These are phyloP conservation scores for Penicillium daleae DNA, from an alignment of 495 filamentous ascomycete genomes.

Conservation along the genomic window DNA sequence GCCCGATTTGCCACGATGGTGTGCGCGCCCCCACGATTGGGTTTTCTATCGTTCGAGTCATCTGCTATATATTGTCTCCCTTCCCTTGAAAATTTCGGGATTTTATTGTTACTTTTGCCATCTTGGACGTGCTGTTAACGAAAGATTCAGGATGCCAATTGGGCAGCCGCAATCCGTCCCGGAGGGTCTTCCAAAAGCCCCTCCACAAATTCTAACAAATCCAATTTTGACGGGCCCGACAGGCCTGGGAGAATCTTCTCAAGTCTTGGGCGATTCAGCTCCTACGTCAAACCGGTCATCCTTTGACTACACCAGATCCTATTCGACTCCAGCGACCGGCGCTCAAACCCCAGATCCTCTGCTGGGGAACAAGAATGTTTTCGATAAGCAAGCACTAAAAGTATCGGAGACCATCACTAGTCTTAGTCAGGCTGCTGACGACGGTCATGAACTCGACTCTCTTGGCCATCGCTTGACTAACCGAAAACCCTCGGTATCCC, in stretches of 20 bases:
- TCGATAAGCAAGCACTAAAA: constrained; percentile 25
- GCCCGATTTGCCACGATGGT: constrained; percentile 26
- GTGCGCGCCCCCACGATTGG: constrained; percentile 9
- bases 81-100: background rate
- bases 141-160: constrained; percentile 17
- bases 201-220: constrained; percentile 13
- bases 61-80: background rate
- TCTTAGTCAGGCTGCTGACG: constrained; percentile 15
- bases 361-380: constrained; percentile 15
- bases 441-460: constrained; percentile 21
- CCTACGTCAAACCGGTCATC: constrained; percentile 28
- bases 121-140: background rate
- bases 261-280: constrained; percentile 16
- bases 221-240: background rate
- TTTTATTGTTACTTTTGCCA: background rate
- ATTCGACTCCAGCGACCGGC: constrained; percentile 30
- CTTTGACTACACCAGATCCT: constrained; percentile 24
- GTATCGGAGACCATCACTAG: constrained; percentile 19
- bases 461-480: constrained; percentile 23
- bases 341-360: constrained; percentile 32
- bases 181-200: constrained; percentile 17
- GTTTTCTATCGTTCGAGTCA: background rate
- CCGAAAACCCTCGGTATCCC: constrained; percentile 26
- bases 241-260: background rate
- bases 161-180: constrained; percentile 13